Conservation (phyloP, 2,329 filamentous ascomycete genomes). For the Penicillium freii region DNA sequence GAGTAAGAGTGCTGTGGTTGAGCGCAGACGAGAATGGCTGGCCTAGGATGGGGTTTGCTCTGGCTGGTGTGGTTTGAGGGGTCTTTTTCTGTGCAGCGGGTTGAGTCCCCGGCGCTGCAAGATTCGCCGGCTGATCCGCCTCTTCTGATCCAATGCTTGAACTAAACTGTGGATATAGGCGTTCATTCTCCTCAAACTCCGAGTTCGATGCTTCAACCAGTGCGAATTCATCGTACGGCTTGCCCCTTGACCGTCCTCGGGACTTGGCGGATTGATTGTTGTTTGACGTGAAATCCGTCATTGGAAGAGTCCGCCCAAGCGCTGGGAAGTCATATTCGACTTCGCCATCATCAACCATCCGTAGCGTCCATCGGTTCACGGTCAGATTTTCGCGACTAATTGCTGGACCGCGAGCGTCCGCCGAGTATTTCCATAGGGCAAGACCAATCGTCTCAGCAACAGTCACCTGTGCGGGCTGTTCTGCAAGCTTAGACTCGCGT, state of each 20-base stretch:
- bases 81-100: conserved; percentile 24
- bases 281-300: conserved; percentile 65
- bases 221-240: conserved; percentile 66
- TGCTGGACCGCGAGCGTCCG: conserved; percentile 56
- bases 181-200: conserved; percentile 59
- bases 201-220: conserved; percentile 58
- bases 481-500: conserved; percentile 55
- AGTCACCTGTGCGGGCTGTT: conserved; percentile 49
- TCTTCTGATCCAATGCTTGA: conserved; percentile 32
- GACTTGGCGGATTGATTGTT: conserved; percentile 58
- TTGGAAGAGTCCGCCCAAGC: conserved; percentile 55
- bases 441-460: conserved; percentile 64
- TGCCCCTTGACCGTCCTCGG: conserved; percentile 58
- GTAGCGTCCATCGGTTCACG: conserved; percentile 62
- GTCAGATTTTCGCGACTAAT: conserved; percentile 54
- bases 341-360: conserved; percentile 68
- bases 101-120: conserved; percentile 24
- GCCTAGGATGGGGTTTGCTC: conserved; percentile 44
- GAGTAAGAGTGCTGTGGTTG: conserved; percentile 46
- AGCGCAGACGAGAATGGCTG: conserved; percentile 48
- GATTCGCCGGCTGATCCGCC: conserved; percentile 24
- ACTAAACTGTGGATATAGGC: conserved; percentile 53
- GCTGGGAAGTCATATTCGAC: conserved; percentile 66
- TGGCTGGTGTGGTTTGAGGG: conserved; percentile 17
- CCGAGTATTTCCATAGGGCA: conserved; percentile 60